phyloP scores from a whole-genome alignment of 768 basidiomycete species.

The Leccinum sublutescens region DNA sequence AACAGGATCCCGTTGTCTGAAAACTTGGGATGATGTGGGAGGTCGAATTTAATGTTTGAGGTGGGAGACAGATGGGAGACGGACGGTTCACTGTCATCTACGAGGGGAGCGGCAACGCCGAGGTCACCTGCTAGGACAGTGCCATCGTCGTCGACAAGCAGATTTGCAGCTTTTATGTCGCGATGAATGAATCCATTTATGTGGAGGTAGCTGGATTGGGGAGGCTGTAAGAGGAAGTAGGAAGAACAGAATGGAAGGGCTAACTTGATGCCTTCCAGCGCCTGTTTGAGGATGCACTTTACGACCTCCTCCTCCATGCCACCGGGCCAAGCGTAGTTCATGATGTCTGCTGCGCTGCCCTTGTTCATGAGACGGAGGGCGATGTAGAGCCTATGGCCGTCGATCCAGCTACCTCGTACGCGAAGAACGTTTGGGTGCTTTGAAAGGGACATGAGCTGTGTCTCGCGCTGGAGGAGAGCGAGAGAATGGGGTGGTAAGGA shows the following conservation, averaged over 20 bases:
- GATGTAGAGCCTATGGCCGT: constrained; percentile 80
- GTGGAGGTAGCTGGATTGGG: constrained; percentile 67
- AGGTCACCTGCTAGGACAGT: constrained; percentile 91
- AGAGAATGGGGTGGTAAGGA: constrained; percentile 67
- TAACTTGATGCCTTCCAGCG: constrained; percentile 84
- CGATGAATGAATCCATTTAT: constrained; percentile 90
- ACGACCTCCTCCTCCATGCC: constrained; percentile 91
- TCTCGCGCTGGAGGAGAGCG: constrained; percentile 77
- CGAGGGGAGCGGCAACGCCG: constrained; percentile 84
- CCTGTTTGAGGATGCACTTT: constrained; percentile 80
- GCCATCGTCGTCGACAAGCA: constrained; percentile 87
- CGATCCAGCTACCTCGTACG: constrained; percentile 87
- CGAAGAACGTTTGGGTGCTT: constrained; percentile 94
- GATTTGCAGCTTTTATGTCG: constrained; percentile 91
- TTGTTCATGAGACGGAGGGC: constrained; percentile 89
- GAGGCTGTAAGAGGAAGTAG: constrained; percentile 5
- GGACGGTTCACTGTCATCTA: constrained; percentile 57
- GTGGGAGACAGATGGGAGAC: constrained; percentile 24
- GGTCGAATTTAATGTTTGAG: constrained; percentile 38
- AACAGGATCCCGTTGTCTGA: neutral
- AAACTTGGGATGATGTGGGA: constrained; percentile 14
- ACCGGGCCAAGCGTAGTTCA: constrained; percentile 81
- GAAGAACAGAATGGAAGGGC: constrained; percentile 23
- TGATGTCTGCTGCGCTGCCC: constrained; percentile 82
- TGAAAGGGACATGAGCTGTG: constrained; percentile 86